These are phyloP conservation scores for Discostella pseudostelligera DNA, from an alignment of 108 stramenopile genomes.

Conservation along the genomic window DNA sequence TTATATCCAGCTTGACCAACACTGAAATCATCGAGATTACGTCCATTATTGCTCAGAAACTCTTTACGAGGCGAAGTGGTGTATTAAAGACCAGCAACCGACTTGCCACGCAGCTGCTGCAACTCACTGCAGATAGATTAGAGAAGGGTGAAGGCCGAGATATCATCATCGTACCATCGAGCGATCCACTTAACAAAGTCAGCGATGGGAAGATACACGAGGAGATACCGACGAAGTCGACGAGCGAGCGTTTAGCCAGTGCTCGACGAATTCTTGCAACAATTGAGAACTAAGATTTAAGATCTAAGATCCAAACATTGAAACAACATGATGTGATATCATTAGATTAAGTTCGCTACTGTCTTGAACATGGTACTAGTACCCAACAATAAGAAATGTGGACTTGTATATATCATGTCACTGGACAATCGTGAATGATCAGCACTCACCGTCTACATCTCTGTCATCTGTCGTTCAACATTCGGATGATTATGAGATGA, in stretches of 20 bases:
- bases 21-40: conserved; percentile 66
- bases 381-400: too few relatives aligned
- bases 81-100: conserved; percentile 68
- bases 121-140: conserved; percentile 71
- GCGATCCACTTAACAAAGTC: conserved; percentile 3
- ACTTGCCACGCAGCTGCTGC: conserved; percentile 60
- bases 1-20: conserved; percentile 50
- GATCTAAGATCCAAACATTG: too few relatives aligned
- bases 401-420: too few relatives aligned
- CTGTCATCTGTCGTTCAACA: too few relatives aligned
- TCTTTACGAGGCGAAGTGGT: conserved; percentile 72
- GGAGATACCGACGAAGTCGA: conserved; percentile 1
- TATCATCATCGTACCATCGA: conserved; percentile 34
- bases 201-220: conserved; percentile 35
- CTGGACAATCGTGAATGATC: too few relatives aligned
- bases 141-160: conserved; percentile 57
- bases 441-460: too few relatives aligned
- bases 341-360: too few relatives aligned
- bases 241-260: conserved; percentile 38
- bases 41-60: conserved; percentile 60
- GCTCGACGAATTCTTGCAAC: conserved; percentile 38
- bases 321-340: too few relatives aligned
- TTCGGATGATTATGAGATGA: too few relatives aligned
- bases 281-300: conserved; percentile 33
- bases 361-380: too few relatives aligned